Evolutionary conservation across 306 rosid genomes (phyloP).

Genomic region (Trifolium dubium): DNA sequence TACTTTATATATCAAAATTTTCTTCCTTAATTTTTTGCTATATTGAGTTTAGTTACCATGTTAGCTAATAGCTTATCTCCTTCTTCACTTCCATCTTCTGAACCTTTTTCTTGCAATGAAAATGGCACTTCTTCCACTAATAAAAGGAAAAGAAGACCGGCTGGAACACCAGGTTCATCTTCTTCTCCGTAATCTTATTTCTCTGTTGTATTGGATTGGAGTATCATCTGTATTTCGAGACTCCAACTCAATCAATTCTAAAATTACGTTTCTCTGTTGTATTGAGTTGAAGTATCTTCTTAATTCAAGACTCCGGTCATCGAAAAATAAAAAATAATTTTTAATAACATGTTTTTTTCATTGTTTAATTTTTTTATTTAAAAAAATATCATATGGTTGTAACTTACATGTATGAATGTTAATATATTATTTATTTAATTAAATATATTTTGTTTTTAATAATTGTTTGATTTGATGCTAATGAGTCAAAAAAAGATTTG

Average conservation of each 20-base stretch:
- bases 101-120: slow-evolving; percentile 75
- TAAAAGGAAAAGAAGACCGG: slow-evolving; percentile 91
- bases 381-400: background rate
- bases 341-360: background rate
- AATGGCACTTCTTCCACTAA: slow-evolving; percentile 54
- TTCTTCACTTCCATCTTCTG: slow-evolving; percentile 66
- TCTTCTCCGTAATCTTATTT: background rate
- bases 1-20: background rate
- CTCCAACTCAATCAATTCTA: background rate
- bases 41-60: slow-evolving; percentile 48
- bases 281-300: background rate
- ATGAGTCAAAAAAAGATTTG: background rate
- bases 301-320: background rate
- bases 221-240: background rate
- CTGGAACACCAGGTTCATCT: slow-evolving; percentile 88
- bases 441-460: background rate
- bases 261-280: too few relatives aligned
- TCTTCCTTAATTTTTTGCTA: background rate
- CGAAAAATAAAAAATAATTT: background rate
- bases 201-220: too few relatives aligned
- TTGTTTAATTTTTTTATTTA: background rate
- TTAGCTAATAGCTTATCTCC: slow-evolving; percentile 68
- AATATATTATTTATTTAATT: slow-evolving; percentile 6
- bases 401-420: background rate
- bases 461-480: slow-evolving; percentile 18